phyloP scores from a whole-genome alignment of 805 yeast genomes.

The Saccharomycopsis malanga region DNA sequence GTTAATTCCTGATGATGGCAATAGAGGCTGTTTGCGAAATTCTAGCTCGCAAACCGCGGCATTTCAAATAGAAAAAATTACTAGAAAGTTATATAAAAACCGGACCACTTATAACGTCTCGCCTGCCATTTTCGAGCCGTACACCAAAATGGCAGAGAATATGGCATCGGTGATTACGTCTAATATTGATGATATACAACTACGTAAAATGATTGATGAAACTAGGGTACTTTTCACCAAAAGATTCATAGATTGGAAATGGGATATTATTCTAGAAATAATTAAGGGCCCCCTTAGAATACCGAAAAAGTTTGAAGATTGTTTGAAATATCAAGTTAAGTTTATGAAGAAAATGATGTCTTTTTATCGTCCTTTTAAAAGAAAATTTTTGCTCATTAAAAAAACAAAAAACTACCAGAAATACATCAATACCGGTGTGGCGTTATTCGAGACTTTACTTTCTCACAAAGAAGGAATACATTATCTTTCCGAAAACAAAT shows the following conservation, averaged over 20 bases:
- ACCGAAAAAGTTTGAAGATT: slow-evolving; percentile 68
- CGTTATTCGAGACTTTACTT: slow-evolving; percentile 58
- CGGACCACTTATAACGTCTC: slow-evolving; percentile 27
- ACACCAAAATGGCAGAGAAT: slow-evolving; percentile 19
- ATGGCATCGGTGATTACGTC: slow-evolving; percentile 21
- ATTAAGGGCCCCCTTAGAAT: slow-evolving; percentile 77
- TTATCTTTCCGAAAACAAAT: slow-evolving; percentile 63
- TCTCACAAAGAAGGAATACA: slow-evolving; percentile 58
- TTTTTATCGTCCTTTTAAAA: slow-evolving; percentile 87
- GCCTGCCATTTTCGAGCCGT: slow-evolving; percentile 18
- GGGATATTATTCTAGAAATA: slow-evolving; percentile 66
- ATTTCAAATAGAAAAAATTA: slow-evolving; percentile 42
- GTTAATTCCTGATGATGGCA: slow-evolving; percentile 4
- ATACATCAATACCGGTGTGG: slow-evolving; percentile 69
- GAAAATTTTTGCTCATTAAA: slow-evolving; percentile 56
- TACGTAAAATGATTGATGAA: slow-evolving; percentile 57
- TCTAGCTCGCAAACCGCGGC: slow-evolving; percentile 32
- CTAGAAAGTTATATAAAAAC: slow-evolving; percentile 34
- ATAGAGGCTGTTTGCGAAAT: slow-evolving; percentile 4
- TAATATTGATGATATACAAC: slow-evolving; percentile 53
- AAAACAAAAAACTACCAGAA: slow-evolving; percentile 44
- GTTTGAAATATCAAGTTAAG: slow-evolving; percentile 62
- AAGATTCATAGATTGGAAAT: slow-evolving; percentile 79
- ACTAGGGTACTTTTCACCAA: slow-evolving; percentile 74
- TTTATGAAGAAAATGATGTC: slow-evolving; percentile 78